Conservation (phyloP, 495 filamentous ascomycete species). For the Chaetomium tenue region DNA sequence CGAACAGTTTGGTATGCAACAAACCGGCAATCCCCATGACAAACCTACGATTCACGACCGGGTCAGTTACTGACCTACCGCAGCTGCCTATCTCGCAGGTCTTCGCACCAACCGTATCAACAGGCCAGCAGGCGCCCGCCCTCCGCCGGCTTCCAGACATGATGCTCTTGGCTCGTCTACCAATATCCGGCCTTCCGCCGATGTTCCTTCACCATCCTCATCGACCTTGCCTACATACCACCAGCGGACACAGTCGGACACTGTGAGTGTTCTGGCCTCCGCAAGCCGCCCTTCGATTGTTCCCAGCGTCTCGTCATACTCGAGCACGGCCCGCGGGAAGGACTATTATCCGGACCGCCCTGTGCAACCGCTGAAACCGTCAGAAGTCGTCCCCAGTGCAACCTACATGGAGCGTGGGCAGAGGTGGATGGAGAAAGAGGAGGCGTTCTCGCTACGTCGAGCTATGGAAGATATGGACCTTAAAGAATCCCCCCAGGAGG, state of each 20-base stretch:
- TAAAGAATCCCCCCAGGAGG: constrained; percentile 31
- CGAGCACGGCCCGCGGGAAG: constrained; percentile 38
- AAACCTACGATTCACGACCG: constrained; percentile 17
- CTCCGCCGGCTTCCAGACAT: constrained; percentile 55
- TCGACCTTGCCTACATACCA: constrained; percentile 37
- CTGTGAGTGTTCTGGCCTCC: constrained; percentile 14
- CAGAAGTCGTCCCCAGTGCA: constrained; percentile 55
- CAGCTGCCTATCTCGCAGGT: constrained; percentile 74
- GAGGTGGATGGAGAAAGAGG: constrained; percentile 84
- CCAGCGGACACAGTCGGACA: constrained; percentile 39
- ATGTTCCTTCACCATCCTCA: constrained; percentile 43
- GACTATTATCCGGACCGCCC: constrained; percentile 48
- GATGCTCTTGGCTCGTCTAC: constrained; percentile 31
- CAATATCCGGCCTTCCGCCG: constrained; percentile 38
- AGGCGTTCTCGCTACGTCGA: constrained; percentile 70
- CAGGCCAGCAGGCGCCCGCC: constrained; percentile 76
- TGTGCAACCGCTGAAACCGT: constrained; percentile 45
- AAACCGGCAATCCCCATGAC: constrained; percentile 25
- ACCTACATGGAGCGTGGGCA: constrained; percentile 77
- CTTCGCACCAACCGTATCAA: constrained; percentile 75
- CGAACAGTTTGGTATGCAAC: constrained; percentile 72
- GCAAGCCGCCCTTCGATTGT: constrained; percentile 38
- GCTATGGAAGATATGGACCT: constrained; percentile 73
- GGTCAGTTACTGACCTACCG: constrained; percentile 32
- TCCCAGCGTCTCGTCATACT: constrained; percentile 45